Percentiles rank a stretch among this genome's conserved stretches.
Evolutionary conservation across 2,329 filamentous ascomycete species (phyloP).

Genomic region (Zasmidium citrigriseum): DNA sequence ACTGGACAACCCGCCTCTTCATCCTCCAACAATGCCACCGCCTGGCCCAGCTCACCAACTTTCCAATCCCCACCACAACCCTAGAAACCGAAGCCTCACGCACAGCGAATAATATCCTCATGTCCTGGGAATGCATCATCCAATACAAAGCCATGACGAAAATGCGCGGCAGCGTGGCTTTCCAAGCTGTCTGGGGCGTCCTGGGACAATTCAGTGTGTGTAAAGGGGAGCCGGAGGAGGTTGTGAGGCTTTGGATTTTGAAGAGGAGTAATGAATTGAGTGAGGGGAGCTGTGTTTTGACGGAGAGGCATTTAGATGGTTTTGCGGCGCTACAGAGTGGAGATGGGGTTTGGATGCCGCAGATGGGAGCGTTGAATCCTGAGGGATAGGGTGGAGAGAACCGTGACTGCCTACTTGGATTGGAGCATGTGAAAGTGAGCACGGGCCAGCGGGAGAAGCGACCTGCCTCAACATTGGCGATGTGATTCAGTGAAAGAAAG

Average conservation of each 20-base stretch:
- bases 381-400: too few species aligned
- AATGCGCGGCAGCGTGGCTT: background rate
- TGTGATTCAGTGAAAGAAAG: too few species aligned
- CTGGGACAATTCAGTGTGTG: background rate
- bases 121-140: background rate
- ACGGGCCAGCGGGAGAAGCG: too few species aligned
- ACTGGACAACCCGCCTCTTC: background rate
- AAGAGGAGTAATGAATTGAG: background rate
- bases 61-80: background rate
- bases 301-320: background rate
- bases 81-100: background rate
- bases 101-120: background rate
- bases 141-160: background rate
- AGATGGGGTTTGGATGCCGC: background rate
- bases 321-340: background rate
- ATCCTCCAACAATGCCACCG: background rate
- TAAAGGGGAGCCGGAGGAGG: background rate
- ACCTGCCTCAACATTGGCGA: too few species aligned
- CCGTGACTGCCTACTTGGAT: too few species aligned
- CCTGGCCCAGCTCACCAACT: background rate
- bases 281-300: background rate
- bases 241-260: background rate
- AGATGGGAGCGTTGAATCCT: background rate
- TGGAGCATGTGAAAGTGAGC: too few species aligned
- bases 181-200: background rate